Conservation (phyloP, 1,139 yeast species). For the Hanseniaspora uvarum region DNA sequence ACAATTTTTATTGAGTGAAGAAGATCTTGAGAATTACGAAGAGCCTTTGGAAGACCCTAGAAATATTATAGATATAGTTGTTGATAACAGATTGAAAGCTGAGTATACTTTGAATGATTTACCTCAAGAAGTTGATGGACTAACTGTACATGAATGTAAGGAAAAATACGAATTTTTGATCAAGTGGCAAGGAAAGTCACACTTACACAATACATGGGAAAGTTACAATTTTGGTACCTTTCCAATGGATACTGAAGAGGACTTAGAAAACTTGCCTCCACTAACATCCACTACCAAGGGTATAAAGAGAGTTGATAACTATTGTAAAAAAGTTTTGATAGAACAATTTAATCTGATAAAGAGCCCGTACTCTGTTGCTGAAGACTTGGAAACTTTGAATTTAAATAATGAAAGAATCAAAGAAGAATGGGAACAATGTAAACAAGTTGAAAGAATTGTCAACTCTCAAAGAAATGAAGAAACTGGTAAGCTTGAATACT, state of each 20-base stretch:
- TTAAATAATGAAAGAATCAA: conserved; percentile 74
- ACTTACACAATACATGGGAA: conserved; percentile 94
- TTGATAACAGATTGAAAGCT: conserved; percentile 31
- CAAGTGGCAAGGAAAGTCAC: conserved; percentile 84
- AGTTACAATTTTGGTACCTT: conserved; percentile 36
- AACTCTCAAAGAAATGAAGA: conserved; percentile 65
- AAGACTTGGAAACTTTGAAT: conserved; percentile 88
- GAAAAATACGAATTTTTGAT: conserved; percentile 53
- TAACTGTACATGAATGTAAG: conserved; percentile 45
- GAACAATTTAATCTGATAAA: conserved; percentile 64
- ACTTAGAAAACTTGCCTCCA: conserved; percentile 9
- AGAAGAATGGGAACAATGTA: conserved; percentile 76
- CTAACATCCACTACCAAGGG: conserved; percentile 39
- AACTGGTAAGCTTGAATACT: conserved; percentile 61
- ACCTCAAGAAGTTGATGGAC: conserved; percentile 23
- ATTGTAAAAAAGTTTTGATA: conserved; percentile 65
- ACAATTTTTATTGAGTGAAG: conserved; percentile 20
- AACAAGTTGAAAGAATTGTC: conserved; percentile 80
- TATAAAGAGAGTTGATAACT: conserved; percentile 77
- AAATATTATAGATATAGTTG: conserved; percentile 33
- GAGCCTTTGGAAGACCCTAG: conserved; percentile 19
- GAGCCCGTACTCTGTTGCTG: conserved; percentile 74
- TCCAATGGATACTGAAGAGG: conserved; percentile 36
- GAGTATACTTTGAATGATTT: conserved; percentile 24
- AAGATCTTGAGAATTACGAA: conserved; percentile 28